These are phyloP conservation scores for Fusarium nematophilum DNA, from an alignment of 2,329 filamentous ascomycete species.

Conservation along the genomic window DNA sequence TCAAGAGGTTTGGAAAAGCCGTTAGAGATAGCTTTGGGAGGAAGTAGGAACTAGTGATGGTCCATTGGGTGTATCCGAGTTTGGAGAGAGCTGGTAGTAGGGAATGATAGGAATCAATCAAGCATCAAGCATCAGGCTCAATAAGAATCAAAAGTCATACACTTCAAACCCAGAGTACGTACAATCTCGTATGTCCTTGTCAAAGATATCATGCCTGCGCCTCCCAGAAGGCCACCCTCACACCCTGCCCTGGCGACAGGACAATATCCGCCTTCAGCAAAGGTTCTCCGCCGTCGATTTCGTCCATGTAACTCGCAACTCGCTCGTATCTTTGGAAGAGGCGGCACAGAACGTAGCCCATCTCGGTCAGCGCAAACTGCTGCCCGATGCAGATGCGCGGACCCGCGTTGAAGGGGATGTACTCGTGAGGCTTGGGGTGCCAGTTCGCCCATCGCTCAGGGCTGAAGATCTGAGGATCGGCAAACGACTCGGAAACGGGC, in stretches of 20 bases:
- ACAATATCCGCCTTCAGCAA: constrained; percentile 70
- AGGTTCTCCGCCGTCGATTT: constrained; percentile 65
- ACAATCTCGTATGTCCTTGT: not conserved
- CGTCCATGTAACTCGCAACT: constrained; percentile 67
- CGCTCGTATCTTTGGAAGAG: constrained; percentile 78
- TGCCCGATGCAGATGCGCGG: constrained; percentile 82
- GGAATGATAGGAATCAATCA: too few relatives aligned
- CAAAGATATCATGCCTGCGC: constrained; percentile 44
- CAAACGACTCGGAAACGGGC: constrained; percentile 56
- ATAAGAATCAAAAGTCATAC: not conserved
- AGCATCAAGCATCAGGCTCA: constrained; percentile 9
- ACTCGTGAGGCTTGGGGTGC: constrained; percentile 76
- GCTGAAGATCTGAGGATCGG: constrained; percentile 63
- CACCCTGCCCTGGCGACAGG: constrained; percentile 68
- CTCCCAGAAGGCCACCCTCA: constrained; percentile 67
- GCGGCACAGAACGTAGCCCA: constrained; percentile 77
- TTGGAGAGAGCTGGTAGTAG: not conserved
- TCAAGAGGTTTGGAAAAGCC: constrained; percentile 79
- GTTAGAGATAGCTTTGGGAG: constrained; percentile 68
- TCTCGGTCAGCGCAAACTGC: constrained; percentile 84
- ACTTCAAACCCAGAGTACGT: not conserved
- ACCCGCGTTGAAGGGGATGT: constrained; percentile 80
- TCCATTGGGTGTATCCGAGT: too few relatives aligned
- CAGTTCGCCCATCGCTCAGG: constrained; percentile 75
- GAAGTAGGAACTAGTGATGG: constrained; percentile 32